Evolutionary conservation across 306 rosid species (phyloP), one percentile per base, ranked within the genome.

Genomic region (Pueraria montana): DNA sequence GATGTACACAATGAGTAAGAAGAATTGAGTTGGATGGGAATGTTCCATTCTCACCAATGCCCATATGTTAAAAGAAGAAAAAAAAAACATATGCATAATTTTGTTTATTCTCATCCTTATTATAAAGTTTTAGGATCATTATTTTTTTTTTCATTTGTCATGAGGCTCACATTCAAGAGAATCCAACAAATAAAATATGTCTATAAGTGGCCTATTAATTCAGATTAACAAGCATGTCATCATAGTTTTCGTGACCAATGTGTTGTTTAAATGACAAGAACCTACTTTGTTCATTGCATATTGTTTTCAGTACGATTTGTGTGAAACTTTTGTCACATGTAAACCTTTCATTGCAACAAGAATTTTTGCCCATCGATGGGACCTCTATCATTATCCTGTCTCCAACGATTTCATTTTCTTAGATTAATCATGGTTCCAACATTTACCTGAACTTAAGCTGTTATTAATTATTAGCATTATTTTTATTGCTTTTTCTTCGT

Each of bases 271-370:
- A 5, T 69, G 49, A 69, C 72, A 83, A 34, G 14, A 16, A 58
- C 34, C 66, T 17, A 32, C 74, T 21, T 62, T 61, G 18, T 77
- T 53, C 59, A 56, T 32, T 76, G 77, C 72, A 82, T 73, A 55
- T 38, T 81, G 23, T 81, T 65, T 49, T 70, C 9, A 23, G 56
- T 13, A 23, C 45, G 58, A 67, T 68, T 34, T 68, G 32, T 20
- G 12, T 34, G 50, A 67, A 76, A 68, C 32, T 30, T 43, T 21
- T 69, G 45, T 56, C 16, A 58, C 18, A 61, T 77, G 42, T 78
- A 69, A 56, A 20, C 26, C 58, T 63, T 49, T 38, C 68, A 52
- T 40, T 72, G 62, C 72, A 72, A 11, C 80, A 40, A 67, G 8
- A 36, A 49, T 7, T 77, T 70, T 77, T 27, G 23, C 42, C 40